These are phyloP conservation scores for Garcia nutans DNA, from an alignment of 345 rosid genomes.

Conservation along the genomic window DNA sequence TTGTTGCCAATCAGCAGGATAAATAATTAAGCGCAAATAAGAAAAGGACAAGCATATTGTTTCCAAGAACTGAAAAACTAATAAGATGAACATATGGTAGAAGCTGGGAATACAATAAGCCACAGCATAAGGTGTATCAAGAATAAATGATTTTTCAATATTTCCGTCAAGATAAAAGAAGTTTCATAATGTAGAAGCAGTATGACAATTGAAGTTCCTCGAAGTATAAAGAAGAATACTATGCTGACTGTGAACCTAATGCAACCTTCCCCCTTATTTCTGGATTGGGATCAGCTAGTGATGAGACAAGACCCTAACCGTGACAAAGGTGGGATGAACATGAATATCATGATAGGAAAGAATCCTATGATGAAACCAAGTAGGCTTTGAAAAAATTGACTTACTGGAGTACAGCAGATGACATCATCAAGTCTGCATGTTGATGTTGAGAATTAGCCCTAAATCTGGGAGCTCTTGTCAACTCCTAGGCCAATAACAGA, in stretches of 20 bases:
- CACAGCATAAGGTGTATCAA: background rate
- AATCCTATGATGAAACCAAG: constrained; percentile 45
- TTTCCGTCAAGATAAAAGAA: constrained; percentile 8
- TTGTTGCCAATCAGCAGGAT: background rate
- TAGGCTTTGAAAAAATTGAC: constrained; percentile 43
- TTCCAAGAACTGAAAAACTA: background rate
- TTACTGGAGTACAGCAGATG: constrained; percentile 50
- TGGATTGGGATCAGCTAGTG: constrained; percentile 23
- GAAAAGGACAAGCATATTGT: background rate
- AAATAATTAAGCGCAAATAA: background rate
- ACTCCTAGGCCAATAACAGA: constrained; percentile 48
- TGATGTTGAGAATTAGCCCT: constrained; percentile 43
- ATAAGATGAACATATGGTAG: background rate
- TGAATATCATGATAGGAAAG: constrained; percentile 29
- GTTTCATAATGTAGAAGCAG: background rate
- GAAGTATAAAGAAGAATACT: background rate
- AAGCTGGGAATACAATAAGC: background rate
- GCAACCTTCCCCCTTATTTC: constrained; percentile 18
- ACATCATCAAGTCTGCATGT: constrained; percentile 50
- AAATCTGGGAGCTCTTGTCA: constrained; percentile 47
- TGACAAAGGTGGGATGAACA: constrained; percentile 31
- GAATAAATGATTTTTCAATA: background rate
- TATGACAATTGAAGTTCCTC: constrained; percentile 4
- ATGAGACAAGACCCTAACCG: constrained; percentile 29
- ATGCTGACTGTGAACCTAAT: constrained; percentile 29